Evolutionary conservation across 2,329 filamentous ascomycete species (phyloP).

Genomic region (Diaporthe destruens): DNA sequence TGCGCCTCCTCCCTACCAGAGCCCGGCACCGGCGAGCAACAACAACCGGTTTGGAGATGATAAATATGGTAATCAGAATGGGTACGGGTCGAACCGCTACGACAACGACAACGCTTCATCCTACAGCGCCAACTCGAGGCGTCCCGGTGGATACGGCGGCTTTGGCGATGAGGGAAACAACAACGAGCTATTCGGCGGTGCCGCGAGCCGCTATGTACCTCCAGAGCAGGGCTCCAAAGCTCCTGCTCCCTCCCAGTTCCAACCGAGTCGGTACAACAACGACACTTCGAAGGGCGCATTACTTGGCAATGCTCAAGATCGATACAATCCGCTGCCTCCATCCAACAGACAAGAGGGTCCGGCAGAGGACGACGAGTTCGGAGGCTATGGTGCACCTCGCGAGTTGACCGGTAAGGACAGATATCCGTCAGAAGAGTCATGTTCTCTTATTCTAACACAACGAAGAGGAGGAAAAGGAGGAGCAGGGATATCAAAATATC

Average conservation of each 20-base stretch:
- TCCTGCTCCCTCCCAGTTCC: background rate
- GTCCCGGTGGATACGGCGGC: constrained; percentile 72
- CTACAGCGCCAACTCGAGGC: constrained; percentile 49
- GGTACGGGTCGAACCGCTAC: constrained; percentile 68
- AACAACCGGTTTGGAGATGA: constrained; percentile 65
- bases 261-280: background rate
- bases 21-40: constrained; percentile 46
- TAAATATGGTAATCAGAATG: constrained; percentile 63
- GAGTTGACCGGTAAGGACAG: constrained; percentile 63
- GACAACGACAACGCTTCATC: constrained; percentile 52
- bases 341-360: background rate
- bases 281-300: background rate
- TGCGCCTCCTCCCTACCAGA: constrained; percentile 54
- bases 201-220: constrained; percentile 45
- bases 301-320: constrained; percentile 36
- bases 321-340: constrained; percentile 19
- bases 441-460: background rate
- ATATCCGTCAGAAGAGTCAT: background rate
- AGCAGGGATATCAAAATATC: constrained; percentile 76
- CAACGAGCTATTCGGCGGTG: constrained; percentile 69
- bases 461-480: constrained; percentile 84
- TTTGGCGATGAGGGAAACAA: constrained; percentile 64
- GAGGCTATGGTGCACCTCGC: constrained; percentile 75
- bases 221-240: constrained; percentile 38
- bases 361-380: constrained; percentile 50